Conservation (phyloP, 2,329 filamentous ascomycete species). For the Ophiostoma triangulosporum region DNA sequence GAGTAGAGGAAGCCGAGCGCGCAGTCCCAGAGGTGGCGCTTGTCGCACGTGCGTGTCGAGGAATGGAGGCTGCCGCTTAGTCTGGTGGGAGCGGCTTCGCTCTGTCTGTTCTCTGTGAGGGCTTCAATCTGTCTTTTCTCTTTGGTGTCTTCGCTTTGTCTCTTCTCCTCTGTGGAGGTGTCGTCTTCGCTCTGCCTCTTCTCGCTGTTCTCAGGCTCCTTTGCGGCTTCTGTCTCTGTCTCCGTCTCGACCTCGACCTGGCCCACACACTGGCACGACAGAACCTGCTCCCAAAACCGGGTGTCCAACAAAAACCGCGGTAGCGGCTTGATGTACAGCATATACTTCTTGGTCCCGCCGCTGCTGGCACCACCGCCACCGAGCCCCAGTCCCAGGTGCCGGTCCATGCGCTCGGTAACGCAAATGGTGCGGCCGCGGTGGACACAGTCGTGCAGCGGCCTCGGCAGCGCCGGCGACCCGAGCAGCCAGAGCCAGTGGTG, state of each 20-base stretch:
- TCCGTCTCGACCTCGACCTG: neutral
- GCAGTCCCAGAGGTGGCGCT: conserved; percentile 14
- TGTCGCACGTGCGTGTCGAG: conserved; percentile 7
- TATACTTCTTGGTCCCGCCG: conserved; percentile 11
- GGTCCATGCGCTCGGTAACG: conserved; percentile 20
- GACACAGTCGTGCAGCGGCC: conserved; percentile 16
- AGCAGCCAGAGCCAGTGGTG: conserved; percentile 16
- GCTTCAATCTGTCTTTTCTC: neutral
- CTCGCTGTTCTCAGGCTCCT: neutral
- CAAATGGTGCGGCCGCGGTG: conserved; percentile 15
- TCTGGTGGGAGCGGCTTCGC: too few species aligned
- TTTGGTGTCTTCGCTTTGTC: neutral
- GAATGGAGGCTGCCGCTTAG: neutral
- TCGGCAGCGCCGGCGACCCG: conserved; percentile 13
- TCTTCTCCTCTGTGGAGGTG: too few species aligned
- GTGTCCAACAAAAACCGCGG: conserved; percentile 23
- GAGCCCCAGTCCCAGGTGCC: conserved; percentile 20
- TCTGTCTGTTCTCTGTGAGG: too few species aligned
- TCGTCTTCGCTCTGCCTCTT: too few species aligned
- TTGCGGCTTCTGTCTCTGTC: neutral
- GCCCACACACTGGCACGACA: conserved; percentile 10
- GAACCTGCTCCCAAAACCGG: conserved; percentile 17
- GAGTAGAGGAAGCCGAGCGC: conserved; percentile 27
- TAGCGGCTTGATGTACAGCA: conserved; percentile 23
- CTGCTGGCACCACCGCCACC: conserved; percentile 10